These are phyloP conservation scores for Neonectria punicea DNA, from an alignment of 2,329 filamentous ascomycete genomes.

Conservation along the genomic window DNA sequence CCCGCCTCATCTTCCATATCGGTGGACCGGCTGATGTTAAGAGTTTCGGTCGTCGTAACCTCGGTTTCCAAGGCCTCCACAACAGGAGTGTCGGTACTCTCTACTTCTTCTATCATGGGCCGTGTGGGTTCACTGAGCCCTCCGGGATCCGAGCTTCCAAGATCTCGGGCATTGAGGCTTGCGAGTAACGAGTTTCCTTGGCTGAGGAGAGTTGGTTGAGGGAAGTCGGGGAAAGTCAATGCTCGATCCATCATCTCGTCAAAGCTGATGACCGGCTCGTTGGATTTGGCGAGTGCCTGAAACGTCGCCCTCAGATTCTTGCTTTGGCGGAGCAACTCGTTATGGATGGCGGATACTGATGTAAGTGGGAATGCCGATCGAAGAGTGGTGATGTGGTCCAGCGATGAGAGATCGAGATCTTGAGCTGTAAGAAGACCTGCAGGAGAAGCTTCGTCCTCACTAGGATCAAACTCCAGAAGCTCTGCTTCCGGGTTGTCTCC, in stretches of 20 bases:
- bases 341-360: constrained; percentile 49
- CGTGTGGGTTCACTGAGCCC: constrained; percentile 23
- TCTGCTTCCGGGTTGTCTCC: constrained; percentile 36
- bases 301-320: constrained; percentile 53
- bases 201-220: constrained; percentile 11
- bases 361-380: constrained; percentile 57
- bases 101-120: constrained; percentile 46
- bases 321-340: constrained; percentile 47
- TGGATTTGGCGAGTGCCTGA: constrained; percentile 45
- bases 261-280: constrained; percentile 47
- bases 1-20: constrained; percentile 21
- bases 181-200: constrained; percentile 12
- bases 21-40: not conserved
- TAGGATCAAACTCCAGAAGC: constrained; percentile 1
- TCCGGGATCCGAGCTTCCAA: constrained; percentile 20
- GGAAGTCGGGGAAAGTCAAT: constrained; percentile 24
- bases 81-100: constrained; percentile 23
- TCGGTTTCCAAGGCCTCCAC: not conserved
- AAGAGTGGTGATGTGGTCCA: constrained; percentile 51
- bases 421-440: constrained; percentile 14
- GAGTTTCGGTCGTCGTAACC: not conserved
- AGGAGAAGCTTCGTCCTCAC: not conserved
- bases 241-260: constrained; percentile 48
- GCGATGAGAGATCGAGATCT: constrained; percentile 31
- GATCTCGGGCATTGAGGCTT: constrained; percentile 16